Percentiles rank a stretch among this genome's conserved stretches.
Conservation (phyloP, 2,329 filamentous ascomycete species). For the Fusarium tupiense region DNA sequence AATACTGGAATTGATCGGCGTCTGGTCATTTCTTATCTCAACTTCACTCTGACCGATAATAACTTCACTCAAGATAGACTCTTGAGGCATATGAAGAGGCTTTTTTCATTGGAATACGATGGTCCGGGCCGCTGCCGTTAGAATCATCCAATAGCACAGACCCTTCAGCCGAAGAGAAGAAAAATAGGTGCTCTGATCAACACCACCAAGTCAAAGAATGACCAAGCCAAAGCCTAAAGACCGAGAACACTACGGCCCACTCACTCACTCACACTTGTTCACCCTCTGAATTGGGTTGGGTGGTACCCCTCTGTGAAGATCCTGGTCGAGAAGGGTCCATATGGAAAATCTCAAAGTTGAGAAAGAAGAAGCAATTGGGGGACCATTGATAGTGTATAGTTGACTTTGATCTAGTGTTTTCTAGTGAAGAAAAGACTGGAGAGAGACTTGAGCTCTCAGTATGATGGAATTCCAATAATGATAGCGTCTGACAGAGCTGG, state of each 20-base stretch:
- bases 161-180: not conserved
- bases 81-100: not conserved
- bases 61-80: not conserved
- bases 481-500: not conserved
- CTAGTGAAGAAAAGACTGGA: not conserved
- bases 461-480: not conserved
- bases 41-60: not conserved
- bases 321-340: conserved; percentile 12
- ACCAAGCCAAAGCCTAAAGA: conserved; percentile 11
- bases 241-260: conserved; percentile 20
- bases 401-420: not conserved
- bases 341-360: not conserved
- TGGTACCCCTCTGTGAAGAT: conserved; percentile 8
- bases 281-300: conserved; percentile 21
- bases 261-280: conserved; percentile 13
- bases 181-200: not conserved
- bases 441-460: not conserved
- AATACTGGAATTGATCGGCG: conserved; percentile 32
- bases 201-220: not conserved
- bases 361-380: not conserved
- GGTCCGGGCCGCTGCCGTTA: conserved; percentile 30
- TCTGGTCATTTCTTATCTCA: not conserved
- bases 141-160: conserved; percentile 10
- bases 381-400: not conserved
- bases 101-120: not conserved